Evolutionary conservation across 345 rosid species (phyloP), one percentile per base, ranked within the genome.

Genomic region (Salix exigua): DNA sequence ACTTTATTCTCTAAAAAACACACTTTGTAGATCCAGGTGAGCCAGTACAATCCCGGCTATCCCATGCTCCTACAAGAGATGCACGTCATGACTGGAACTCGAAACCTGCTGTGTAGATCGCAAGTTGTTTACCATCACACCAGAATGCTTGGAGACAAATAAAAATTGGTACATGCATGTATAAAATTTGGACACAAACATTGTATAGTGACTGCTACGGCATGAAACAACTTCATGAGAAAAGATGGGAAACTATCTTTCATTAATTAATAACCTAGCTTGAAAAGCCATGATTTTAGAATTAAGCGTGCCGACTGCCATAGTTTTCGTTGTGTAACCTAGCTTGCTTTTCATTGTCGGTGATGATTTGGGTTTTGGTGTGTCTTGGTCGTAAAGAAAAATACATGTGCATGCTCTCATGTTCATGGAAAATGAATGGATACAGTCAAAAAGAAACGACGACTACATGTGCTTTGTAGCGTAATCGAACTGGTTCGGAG

Each of bases 401-500:
- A 51, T 1, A 48, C 31, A 17, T n/a, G n/a, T n/a, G n/a, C n/a
- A n/a, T n/a, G n/a, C n/a, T n/a, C n/a, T n/a, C n/a, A n/a, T n/a
- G n/a, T n/a, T n/a, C n/a, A n/a, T 25, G 73, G 68, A 58, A 48
- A 76, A 37, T 23, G 62, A 21, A 60, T 44, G 37, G 63, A 33
- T 63, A 68, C 68, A 77, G 53, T 77, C 80, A 70, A 70, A 71
- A 68, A 10, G 50, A 21, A 70, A 30, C 40, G 17, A 14, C 21
- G 60, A 44, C 13, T 28, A 26, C 26, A 35, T 14, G 5, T 70
- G 46, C 26, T 70, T 28, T 48, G 48, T 70, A 70, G 28, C 40
- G 50, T 44, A 28, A 28, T 70, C 40, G 13, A 3, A 17, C n/a
- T 17, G 72, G 21, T 75, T 77, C 70, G 69, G 68, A 70, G 69